Conservation (phyloP, 495 filamentous ascomycete genomes). For the Friedmanniomyces endolithicus region DNA sequence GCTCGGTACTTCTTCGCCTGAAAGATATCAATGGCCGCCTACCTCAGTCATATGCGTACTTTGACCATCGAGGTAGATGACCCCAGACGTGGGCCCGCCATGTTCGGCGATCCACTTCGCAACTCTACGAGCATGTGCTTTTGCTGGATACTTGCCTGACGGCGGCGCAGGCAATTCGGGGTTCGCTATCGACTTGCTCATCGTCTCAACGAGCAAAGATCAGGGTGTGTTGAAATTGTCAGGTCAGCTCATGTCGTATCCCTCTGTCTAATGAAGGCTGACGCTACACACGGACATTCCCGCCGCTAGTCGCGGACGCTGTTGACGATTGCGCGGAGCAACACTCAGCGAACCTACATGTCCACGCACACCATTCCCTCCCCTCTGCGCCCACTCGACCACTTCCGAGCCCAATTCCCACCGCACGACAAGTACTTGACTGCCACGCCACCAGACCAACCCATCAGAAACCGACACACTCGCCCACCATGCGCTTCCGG, state of each 20-base stretch:
- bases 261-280: background rate
- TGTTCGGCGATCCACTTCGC: slow-evolving; percentile 56
- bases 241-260: background rate
- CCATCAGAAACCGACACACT: background rate
- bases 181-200: slow-evolving; percentile 16
- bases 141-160: slow-evolving; percentile 82
- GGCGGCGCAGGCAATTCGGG: slow-evolving; percentile 14
- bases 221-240: background rate
- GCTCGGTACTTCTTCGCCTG: background rate
- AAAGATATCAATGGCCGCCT: background rate
- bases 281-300: background rate
- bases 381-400: too few species aligned
- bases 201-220: background rate
- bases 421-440: background rate
- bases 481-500: background rate
- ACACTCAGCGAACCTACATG: too few species aligned
- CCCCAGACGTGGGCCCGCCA: slow-evolving; percentile 45
- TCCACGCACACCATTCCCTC: too few species aligned
- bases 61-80: slow-evolving; percentile 80
- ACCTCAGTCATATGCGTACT: slow-evolving; percentile 41
- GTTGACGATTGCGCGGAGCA: background rate
- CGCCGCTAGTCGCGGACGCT: background rate
- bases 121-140: slow-evolving; percentile 74
- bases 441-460: background rate
- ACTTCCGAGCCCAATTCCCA: too few species aligned